Evolutionary conservation across 1,139 yeast genomes (phyloP).

Genomic region (Suhomyces bolitotheri): DNA sequence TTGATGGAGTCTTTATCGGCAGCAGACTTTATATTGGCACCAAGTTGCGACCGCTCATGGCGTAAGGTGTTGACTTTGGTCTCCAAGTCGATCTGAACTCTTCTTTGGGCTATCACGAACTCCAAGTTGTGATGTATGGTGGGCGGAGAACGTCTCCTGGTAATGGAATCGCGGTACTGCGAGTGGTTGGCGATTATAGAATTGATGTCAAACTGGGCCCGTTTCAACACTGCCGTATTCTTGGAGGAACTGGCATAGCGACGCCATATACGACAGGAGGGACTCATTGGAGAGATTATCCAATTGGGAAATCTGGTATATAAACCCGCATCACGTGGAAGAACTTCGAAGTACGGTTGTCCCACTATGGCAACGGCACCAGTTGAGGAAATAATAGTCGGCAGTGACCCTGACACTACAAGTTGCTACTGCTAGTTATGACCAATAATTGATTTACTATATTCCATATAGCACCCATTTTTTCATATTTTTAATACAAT

Average conservation of each 20-base stretch:
- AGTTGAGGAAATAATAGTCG: too few species aligned
- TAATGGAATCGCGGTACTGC: constrained; percentile 46
- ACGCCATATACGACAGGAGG: constrained; percentile 4
- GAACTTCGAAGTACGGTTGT: background rate
- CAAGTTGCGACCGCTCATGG: constrained; percentile 30
- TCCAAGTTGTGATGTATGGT: constrained; percentile 32
- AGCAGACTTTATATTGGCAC: constrained; percentile 23
- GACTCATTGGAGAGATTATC: background rate
- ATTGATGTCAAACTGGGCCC: constrained; percentile 53
- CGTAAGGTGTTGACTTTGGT: constrained; percentile 29
- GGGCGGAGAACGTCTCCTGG: constrained; percentile 42
- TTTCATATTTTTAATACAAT: too few species aligned
- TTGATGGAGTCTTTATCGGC: constrained; percentile 22
- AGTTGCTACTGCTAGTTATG: too few species aligned
- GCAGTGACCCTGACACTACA: too few species aligned
- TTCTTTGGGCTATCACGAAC: constrained; percentile 29
- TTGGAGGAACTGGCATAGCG: constrained; percentile 16
- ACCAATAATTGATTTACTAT: too few species aligned
- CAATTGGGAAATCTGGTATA: background rate
- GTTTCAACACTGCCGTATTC: constrained; percentile 27
- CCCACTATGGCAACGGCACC: background rate
- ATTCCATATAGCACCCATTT: too few species aligned
- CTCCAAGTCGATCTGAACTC: constrained; percentile 23
- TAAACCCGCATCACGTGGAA: constrained; percentile 1
- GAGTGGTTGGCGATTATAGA: constrained; percentile 40